These are phyloP conservation scores for Podaxis pistillaris DNA, from an alignment of 768 basidiomycete genomes.

Conservation along the genomic window DNA sequence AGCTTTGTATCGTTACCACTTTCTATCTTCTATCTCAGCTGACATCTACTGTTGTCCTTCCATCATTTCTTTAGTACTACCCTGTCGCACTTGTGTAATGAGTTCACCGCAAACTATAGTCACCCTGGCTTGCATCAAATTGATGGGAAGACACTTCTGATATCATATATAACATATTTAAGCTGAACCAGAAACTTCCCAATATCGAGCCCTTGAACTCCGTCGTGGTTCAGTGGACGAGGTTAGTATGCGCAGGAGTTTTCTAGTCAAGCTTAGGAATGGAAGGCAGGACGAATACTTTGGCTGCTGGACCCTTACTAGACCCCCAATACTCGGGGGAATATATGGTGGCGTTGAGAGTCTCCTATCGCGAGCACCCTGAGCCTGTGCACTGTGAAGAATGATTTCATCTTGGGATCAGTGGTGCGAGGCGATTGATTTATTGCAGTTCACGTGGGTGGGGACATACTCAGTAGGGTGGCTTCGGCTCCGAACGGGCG, in stretches of 20 bases:
- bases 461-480: neutral
- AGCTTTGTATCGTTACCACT: conserved; percentile 20
- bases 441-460: conserved; percentile 1
- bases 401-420: neutral
- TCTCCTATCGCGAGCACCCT: neutral
- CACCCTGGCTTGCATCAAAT: neutral
- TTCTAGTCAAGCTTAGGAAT: neutral
- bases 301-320: neutral
- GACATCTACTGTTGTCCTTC: conserved; percentile 8
- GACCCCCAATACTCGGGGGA: neutral
- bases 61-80: neutral
- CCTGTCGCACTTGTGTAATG: neutral
- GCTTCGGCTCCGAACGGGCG: conserved; percentile 2
- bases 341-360: neutral
- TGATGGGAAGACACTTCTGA: neutral
- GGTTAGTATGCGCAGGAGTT: neutral
- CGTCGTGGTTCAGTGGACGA: neutral
- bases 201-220: neutral
- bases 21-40: conserved; percentile 12
- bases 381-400: neutral
- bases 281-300: neutral
- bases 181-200: neutral
- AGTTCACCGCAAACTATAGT: neutral
- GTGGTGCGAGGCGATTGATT: neutral
- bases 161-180: neutral